Conservation (phyloP, 768 basidiomycete species). For the Lactifluus subvellereus region DNA sequence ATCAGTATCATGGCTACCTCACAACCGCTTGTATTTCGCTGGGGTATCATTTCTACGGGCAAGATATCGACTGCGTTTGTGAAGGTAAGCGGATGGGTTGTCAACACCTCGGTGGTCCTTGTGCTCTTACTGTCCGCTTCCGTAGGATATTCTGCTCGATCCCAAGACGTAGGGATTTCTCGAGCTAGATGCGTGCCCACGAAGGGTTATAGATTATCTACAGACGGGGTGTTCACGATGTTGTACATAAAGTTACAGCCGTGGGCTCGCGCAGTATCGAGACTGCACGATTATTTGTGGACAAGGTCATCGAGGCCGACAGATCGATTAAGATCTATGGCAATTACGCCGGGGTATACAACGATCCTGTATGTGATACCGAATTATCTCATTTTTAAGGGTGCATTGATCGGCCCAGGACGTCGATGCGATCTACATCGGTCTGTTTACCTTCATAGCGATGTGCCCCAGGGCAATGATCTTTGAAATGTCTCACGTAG, state of each 20-base stretch:
- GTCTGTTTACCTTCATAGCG: slow-evolving; percentile 28
- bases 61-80: slow-evolving; percentile 62
- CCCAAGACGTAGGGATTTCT: slow-evolving; percentile 55
- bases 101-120: background rate
- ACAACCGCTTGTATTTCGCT: slow-evolving; percentile 48
- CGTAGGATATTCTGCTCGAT: slow-evolving; percentile 68
- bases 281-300: slow-evolving; percentile 67
- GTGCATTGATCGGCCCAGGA: slow-evolving; percentile 33
- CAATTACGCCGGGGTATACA: slow-evolving; percentile 48
- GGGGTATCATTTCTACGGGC: slow-evolving; percentile 88
- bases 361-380: slow-evolving; percentile 7
- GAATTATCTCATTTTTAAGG: background rate
- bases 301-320: slow-evolving; percentile 44
- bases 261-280: slow-evolving; percentile 70
- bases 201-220: background rate
- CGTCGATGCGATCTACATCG: slow-evolving; percentile 75
- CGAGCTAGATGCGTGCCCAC: background rate
- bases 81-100: slow-evolving; percentile 41
- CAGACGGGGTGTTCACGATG: slow-evolving; percentile 62
- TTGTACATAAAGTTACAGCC: slow-evolving; percentile 62
- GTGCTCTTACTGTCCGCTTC: background rate
- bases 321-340: slow-evolving; percentile 61
- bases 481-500: slow-evolving; percentile 32
- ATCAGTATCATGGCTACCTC: slow-evolving; percentile 20
- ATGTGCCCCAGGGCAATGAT: background rate